Evolutionary conservation across 176 grass and related monocot species (phyloP), one percentile per base, ranked within the genome.

Genomic region (Rhynchospora pubera): DNA sequence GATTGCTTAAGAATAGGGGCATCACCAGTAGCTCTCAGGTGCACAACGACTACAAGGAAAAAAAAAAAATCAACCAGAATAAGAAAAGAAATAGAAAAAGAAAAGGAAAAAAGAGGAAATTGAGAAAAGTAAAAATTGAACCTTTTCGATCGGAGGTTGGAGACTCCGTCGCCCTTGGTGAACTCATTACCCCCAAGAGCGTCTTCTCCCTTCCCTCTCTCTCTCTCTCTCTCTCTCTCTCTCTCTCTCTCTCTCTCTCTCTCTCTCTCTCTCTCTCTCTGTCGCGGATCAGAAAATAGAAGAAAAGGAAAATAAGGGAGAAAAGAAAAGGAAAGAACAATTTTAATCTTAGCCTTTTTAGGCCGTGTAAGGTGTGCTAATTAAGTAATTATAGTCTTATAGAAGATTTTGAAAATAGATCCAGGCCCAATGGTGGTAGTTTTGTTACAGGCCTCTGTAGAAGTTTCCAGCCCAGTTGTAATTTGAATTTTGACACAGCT

Each of bases 1-100:
- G 83, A 60, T 57, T 97, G 91, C 81, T 97, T 97, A 32, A 93
- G 93, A 19, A 93, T 91, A 21, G 93, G 93, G 21, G 85, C 91
- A 56, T 93, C 89, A 1, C 91, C 89, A n/a, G 93, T 89, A 22
- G 89, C 83, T 43, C 91, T 86, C 59, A 97, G 85, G 81, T 93
- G 84, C 75, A 93, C 89, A 81, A 97, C 93, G 24, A 93, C 89
- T 97, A 78, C 80, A 80, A 80, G 39, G n/a, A n/a, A n/a, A n/a
- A n/a, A n/a, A n/a, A n/a, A n/a, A n/a, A n/a, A n/a, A n/a, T 5
- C 4, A 79, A 8, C 32, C 13, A 85, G 10, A 78, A 73, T 39
- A 23, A 47, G 28, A 52, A 1, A 28, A 3, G 39, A 42, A 14
- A 14, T 21, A 24, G 81, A 26, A 10, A 34, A 18, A 43, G 5